Conservation (phyloP, 768 basidiomycete genomes). For the Boletus huronensis region DNA sequence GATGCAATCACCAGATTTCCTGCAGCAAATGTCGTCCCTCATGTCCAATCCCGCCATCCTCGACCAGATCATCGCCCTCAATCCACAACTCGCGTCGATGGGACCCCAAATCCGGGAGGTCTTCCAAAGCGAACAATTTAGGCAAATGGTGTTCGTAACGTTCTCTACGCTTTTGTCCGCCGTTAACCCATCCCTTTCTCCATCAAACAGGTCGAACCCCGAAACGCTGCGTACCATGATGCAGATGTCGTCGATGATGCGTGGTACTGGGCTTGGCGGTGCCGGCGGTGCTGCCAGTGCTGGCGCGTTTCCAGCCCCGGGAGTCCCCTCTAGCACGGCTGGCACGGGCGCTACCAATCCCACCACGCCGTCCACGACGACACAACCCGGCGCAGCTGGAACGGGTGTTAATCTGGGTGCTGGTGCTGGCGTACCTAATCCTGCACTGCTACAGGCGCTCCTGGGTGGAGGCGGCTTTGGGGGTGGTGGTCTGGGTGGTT, state of each 20-base stretch:
- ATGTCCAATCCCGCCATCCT: conserved; percentile 88
- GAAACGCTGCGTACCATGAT: conserved; percentile 72
- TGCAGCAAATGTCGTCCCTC: conserved; percentile 82
- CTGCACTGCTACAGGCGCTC: conserved; percentile 39
- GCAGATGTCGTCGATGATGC: conserved; percentile 54
- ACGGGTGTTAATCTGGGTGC: conserved; percentile 17
- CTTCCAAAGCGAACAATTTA: conserved; percentile 72
- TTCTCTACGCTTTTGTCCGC: neutral
- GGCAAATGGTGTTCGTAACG: conserved; percentile 63
- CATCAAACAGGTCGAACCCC: conserved; percentile 63
- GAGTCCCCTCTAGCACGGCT: conserved; percentile 39
- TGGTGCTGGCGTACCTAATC: conserved; percentile 33
- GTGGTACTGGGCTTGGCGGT: conserved; percentile 36
- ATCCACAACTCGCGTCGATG: conserved; percentile 74
- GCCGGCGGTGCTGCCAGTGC: conserved; percentile 28
- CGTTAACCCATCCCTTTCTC: neutral
- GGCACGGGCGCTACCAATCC: conserved; percentile 22
- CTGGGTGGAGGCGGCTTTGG: conserved; percentile 5
- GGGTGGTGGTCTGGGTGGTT: conserved; percentile 4
- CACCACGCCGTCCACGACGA: conserved; percentile 14
- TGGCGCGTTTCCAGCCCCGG: conserved; percentile 57
- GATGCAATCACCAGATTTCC: conserved; percentile 81
- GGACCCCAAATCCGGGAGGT: conserved; percentile 77
- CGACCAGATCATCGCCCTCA: conserved; percentile 79
- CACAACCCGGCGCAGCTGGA: conserved; percentile 21